Conservation (phyloP, 371 early-diverging fungal species). For the Circinella minor region DNA sequence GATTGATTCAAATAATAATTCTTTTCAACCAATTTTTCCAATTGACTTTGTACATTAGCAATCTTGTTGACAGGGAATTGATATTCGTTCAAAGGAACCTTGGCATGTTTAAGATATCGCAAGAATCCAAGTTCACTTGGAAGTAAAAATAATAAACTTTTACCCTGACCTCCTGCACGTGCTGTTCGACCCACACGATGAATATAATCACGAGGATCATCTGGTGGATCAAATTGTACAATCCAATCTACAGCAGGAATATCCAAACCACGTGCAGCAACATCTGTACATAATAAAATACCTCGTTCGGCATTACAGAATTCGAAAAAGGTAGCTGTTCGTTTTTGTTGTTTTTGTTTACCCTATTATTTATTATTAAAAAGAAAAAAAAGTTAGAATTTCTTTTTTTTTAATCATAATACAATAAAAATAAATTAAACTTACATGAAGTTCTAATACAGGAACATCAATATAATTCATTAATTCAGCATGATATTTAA, state of each 20-base stretch:
- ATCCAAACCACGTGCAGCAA: conserved; percentile 99
- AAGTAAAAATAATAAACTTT: conserved; percentile 82
- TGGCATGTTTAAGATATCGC: conserved; percentile 95
- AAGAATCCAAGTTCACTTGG: conserved; percentile 94
- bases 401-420: no score
- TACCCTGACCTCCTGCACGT: conserved; percentile 85
- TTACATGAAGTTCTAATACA: conserved; percentile 53
- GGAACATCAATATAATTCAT: conserved; percentile 52
- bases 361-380: conserved; percentile 85
- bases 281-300: conserved; percentile 95
- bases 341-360: conserved; percentile 78
- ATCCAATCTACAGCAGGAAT: conserved; percentile 92
- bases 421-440: not conserved
- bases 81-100: conserved; percentile 97
- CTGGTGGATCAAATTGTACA: conserved; percentile 97
- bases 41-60: conserved; percentile 91
- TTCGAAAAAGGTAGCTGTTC: conserved; percentile 77
- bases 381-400: conserved; percentile 78
- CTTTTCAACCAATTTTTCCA: conserved; percentile 95
- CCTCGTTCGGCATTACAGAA: conserved; percentile 71
- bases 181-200: conserved; percentile 99
- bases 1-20: conserved; percentile 98
- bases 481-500: conserved; percentile 89
- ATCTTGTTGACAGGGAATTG: conserved; percentile 94
- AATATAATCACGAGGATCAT: conserved; percentile 91